Evolutionary conservation across 169 alveolate genomes (phyloP).

Genomic region (Babesia bovis): DNA sequence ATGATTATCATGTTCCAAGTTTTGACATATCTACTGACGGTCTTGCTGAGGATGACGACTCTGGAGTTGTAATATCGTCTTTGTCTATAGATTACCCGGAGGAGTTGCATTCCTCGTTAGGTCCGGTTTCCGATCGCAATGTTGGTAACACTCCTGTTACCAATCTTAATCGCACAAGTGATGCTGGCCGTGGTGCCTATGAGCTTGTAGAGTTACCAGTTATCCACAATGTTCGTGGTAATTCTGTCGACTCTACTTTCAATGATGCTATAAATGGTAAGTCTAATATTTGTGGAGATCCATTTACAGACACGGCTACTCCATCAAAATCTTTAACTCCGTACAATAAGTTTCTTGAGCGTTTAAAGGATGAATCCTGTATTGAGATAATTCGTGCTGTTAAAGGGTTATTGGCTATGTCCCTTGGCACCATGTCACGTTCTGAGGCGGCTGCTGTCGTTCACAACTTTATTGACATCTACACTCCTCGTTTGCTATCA

Average conservation of each 20-base stretch:
- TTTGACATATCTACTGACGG: slow-evolving; percentile 20
- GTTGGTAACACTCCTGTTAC: not conserved
- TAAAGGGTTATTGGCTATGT: slow-evolving; percentile 63
- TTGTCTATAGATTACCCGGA: slow-evolving; percentile 3
- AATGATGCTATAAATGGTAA: not conserved
- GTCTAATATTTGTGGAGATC: not conserved
- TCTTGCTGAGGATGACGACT: slow-evolving; percentile 1
- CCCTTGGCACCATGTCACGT: slow-evolving; percentile 65
- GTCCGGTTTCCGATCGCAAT: not conserved
- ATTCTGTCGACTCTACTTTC: not conserved
- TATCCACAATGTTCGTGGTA: not conserved
- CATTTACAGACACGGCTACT: not conserved
- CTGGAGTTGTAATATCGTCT: not conserved
- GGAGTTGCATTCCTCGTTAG: not conserved
- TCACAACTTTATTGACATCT: slow-evolving; percentile 64
- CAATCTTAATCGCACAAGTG: not conserved
- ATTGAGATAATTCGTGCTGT: slow-evolving; percentile 73
- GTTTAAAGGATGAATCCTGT: slow-evolving; percentile 77
- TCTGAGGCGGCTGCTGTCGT: slow-evolving; percentile 69
- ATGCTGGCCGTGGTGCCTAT: not conserved
- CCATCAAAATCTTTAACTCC: slow-evolving; percentile 64
- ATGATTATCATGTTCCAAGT: not conserved
- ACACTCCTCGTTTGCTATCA: slow-evolving; percentile 56
- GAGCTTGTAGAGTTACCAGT: not conserved
- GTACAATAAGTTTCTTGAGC: slow-evolving; percentile 75